Conservation (phyloP, 2,329 filamentous ascomycete genomes). For the Lachnellula cervina region DNA sequence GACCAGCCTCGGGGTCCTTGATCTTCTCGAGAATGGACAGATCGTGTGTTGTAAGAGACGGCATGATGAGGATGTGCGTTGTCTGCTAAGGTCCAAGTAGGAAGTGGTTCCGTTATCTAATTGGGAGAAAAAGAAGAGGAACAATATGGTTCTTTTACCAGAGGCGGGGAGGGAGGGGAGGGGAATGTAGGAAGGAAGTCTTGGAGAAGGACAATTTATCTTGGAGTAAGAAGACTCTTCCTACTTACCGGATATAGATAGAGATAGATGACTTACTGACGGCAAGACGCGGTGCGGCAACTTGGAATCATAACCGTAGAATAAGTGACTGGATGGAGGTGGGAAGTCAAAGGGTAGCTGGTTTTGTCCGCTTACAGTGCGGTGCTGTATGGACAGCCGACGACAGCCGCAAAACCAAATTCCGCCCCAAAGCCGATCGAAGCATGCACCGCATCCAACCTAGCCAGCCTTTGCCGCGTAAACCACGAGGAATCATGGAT, state of each 20-base stretch:
- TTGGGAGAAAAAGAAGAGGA: neutral
- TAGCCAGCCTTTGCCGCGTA: neutral
- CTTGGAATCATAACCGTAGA: too few species aligned
- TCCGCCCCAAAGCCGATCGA: constrained; percentile 2
- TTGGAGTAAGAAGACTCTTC: too few species aligned
- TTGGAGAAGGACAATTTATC: too few species aligned
- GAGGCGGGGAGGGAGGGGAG: too few species aligned
- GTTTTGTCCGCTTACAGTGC: neutral
- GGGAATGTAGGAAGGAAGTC: neutral
- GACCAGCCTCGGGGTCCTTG: constrained; percentile 60
- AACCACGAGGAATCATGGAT: neutral
- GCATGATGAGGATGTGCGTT: constrained; percentile 37
- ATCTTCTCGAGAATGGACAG: constrained; percentile 61
- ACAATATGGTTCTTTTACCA: too few species aligned
- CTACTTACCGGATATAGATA: too few species aligned
- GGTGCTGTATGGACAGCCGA: neutral
- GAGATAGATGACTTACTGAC: neutral
- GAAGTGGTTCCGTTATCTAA: neutral
- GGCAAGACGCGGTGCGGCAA: neutral
- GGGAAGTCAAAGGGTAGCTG: constrained; percentile 13
- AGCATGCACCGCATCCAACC: neutral
- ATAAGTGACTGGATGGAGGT: neutral
- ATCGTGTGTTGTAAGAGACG: constrained; percentile 53
- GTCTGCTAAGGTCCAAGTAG: neutral
- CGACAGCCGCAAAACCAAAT: neutral